Percentiles rank a stretch among this genome's conserved stretches.
Conservation (phyloP, 73 alveolate species). For the Blepharisma japonicum region DNA sequence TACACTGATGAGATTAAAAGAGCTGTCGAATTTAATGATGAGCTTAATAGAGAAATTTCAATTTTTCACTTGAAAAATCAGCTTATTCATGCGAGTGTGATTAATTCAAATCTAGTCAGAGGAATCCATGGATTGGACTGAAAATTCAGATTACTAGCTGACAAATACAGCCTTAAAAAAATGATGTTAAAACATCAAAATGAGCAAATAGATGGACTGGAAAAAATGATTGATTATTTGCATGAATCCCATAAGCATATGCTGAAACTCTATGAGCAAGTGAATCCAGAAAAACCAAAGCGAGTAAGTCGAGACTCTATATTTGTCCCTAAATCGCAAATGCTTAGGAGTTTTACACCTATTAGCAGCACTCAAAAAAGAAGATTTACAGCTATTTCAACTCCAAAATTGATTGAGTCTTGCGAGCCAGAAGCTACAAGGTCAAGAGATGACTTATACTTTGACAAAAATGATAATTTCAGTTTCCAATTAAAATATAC, state of each 20-base stretch:
- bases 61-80: constrained; percentile 21
- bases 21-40: constrained; percentile 10
- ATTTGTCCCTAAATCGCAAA: too few relatives aligned
- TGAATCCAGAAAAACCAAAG: too few relatives aligned
- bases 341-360: too few relatives aligned
- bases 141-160: neutral
- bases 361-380: too few relatives aligned
- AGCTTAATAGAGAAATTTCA: neutral
- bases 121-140: neutral
- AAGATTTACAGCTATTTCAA: too few relatives aligned
- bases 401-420: neutral
- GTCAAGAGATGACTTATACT: too few relatives aligned
- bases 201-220: neutral
- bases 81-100: constrained; percentile 13
- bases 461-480: too few relatives aligned
- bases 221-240: neutral
- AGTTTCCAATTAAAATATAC: too few relatives aligned
- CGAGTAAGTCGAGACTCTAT: too few relatives aligned
- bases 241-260: neutral
- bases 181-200: neutral
- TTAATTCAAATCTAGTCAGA: neutral
- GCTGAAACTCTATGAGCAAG: too few relatives aligned
- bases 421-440: neutral
- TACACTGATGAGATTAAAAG: constrained; percentile 1
- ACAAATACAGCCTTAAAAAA: neutral